Conservation (phyloP, 192 early-diverging fungal species). For the Gonapodya sp. region DNA sequence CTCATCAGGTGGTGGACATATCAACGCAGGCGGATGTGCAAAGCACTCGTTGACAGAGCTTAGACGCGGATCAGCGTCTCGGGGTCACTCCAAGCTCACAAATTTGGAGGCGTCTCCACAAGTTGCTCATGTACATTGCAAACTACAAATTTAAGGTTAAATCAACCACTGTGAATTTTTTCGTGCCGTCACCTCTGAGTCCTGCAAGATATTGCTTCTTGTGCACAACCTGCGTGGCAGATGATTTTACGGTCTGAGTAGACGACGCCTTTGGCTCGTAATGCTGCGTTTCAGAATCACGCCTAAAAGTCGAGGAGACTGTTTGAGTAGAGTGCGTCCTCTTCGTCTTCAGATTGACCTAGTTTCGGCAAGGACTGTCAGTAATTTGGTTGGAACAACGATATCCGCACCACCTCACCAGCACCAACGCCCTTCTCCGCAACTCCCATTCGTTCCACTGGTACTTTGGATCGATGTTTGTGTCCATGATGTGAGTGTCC, state of each 20-base stretch:
- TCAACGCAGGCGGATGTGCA: neutral
- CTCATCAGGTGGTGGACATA: neutral
- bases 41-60: neutral
- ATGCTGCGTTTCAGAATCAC: constrained; percentile 47
- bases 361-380: no score
- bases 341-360: constrained; percentile 47
- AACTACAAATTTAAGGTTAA: constrained; percentile 30
- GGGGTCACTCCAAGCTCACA: no score
- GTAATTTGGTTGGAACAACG: no score
- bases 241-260: constrained; percentile 33
- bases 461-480: constrained; percentile 35
- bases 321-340: constrained; percentile 45
- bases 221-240: constrained; percentile 26
- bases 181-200: constrained; percentile 19
- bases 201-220: constrained; percentile 32
- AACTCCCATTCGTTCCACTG: constrained; percentile 57
- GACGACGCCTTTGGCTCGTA: constrained; percentile 35
- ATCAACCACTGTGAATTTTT: constrained; percentile 39
- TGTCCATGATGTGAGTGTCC: constrained; percentile 48
- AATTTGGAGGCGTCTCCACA: no score
- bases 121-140: no score
- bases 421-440: constrained; percentile 40
- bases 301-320: constrained; percentile 29
- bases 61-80: neutral
- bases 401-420: constrained; percentile 21